Conservation (phyloP, 2,329 filamentous ascomycete species). For the Leptographium galeiforme region DNA sequence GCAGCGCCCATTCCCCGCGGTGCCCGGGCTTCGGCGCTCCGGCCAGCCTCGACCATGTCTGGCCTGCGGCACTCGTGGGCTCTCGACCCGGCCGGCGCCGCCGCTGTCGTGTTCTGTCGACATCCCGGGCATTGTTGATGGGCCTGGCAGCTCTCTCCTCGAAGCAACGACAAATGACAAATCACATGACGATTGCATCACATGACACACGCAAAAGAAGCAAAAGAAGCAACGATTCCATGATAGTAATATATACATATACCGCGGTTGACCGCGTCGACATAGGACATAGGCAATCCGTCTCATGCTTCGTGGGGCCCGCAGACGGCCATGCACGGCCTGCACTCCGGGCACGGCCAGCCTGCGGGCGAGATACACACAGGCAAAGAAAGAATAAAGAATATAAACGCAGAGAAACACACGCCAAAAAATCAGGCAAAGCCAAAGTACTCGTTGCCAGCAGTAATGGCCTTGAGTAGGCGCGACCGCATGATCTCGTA, state of each 20-base stretch:
- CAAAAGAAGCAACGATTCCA: not conserved
- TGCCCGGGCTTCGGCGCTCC: too few relatives aligned
- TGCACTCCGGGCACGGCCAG: conserved; percentile 4
- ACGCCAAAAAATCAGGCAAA: conserved; percentile 53
- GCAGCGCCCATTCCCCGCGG: too few relatives aligned
- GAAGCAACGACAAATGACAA: too few relatives aligned
- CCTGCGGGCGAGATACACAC: not conserved
- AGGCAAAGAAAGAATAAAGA: not conserved
- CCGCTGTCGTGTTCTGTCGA: too few relatives aligned
- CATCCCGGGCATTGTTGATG: too few relatives aligned
- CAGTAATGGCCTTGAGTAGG: conserved; percentile 91
- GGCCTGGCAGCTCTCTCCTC: too few relatives aligned
- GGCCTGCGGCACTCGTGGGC: too few relatives aligned
- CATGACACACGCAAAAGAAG: not conserved
- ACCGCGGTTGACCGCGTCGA: not conserved
- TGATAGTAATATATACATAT: not conserved
- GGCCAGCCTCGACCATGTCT: too few relatives aligned
- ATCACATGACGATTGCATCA: not conserved
- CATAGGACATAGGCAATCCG: too few relatives aligned
- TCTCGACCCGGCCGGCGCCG: too few relatives aligned
- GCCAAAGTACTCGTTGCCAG: conserved; percentile 92
- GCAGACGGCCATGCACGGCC: not conserved
- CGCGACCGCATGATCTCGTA: conserved; percentile 83
- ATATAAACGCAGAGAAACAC: not conserved
- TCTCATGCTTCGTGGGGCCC: too few relatives aligned